phyloP scores from a whole-genome alignment of 768 basidiomycete genomes.

The Dentipellis sp. region DNA sequence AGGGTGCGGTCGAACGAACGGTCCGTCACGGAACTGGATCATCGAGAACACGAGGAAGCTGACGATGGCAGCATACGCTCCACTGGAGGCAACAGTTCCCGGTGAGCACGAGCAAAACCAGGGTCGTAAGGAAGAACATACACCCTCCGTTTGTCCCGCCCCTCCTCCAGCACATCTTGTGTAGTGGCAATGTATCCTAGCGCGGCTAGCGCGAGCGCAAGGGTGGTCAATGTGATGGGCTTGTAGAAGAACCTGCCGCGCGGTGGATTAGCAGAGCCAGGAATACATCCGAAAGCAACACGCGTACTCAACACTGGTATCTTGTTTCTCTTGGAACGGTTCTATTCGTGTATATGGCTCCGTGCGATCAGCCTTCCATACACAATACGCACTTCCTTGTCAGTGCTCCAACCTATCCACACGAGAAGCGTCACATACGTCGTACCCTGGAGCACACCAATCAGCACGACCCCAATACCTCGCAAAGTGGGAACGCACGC shows the following conservation, averaged over 20 bases:
- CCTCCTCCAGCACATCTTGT: conserved; percentile 78
- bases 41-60: conserved; percentile 77
- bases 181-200: conserved; percentile 79
- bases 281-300: conserved; percentile 2
- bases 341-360: conserved; percentile 77
- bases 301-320: conserved; percentile 75
- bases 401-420: background rate
- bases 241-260: conserved; percentile 75
- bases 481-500: conserved; percentile 27
- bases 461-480: conserved; percentile 1
- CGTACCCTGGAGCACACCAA: conserved; percentile 51
- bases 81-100: conserved; percentile 32
- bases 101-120: background rate
- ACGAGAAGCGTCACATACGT: conserved; percentile 43
- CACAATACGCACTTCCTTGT: background rate
- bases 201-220: conserved; percentile 53
- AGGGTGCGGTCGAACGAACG: conserved; percentile 82
- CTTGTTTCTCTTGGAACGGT: conserved; percentile 77
- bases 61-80: conserved; percentile 64
- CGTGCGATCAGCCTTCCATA: conserved; percentile 63
- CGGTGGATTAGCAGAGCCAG: conserved; percentile 4
- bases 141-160: conserved; percentile 73
- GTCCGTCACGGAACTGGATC: conserved; percentile 86
- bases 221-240: conserved; percentile 69
- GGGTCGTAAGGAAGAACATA: conserved; percentile 27